phyloP scores from a whole-genome alignment of 2,329 filamentous ascomycete genomes.

The Xylaria arbuscula region DNA sequence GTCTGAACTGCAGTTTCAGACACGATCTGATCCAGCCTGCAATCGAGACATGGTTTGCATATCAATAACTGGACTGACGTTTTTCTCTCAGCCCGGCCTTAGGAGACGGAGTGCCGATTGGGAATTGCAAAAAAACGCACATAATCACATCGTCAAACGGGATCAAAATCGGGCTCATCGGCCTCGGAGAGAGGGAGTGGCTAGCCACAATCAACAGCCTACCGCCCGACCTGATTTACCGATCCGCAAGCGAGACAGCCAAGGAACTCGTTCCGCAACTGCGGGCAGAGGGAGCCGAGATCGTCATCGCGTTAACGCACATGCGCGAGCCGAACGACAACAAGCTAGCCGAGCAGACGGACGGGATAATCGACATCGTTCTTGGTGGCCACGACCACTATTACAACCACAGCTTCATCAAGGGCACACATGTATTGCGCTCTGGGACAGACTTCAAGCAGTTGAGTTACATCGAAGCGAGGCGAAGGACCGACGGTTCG shows the following conservation, averaged over 20 bases:
- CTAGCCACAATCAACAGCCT: constrained; percentile 88
- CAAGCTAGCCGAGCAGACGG: constrained; percentile 80
- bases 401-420: constrained; percentile 81
- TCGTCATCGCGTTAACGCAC: constrained; percentile 85
- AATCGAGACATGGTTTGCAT: too few relatives aligned
- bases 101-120: constrained; percentile 79
- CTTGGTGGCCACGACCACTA: constrained; percentile 92
- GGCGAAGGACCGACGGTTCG: constrained; percentile 59
- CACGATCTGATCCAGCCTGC: too few relatives aligned
- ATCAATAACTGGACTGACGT: constrained; percentile 23
- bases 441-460: constrained; percentile 94
- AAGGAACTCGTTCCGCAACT: constrained; percentile 79
- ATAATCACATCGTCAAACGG: constrained; percentile 86
- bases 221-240: constrained; percentile 84
- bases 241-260: constrained; percentile 80
- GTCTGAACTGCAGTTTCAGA: background rate
- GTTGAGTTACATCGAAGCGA: constrained; percentile 85
- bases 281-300: constrained; percentile 80
- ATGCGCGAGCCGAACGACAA: constrained; percentile 90
- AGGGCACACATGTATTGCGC: constrained; percentile 84
- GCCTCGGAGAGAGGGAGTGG: constrained; percentile 88
- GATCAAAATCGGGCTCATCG: constrained; percentile 86
- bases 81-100: constrained; percentile 66
- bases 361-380: constrained; percentile 83
- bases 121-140: constrained; percentile 77